Conservation (phyloP, 139 green algal species). For the Volvox africanus region DNA sequence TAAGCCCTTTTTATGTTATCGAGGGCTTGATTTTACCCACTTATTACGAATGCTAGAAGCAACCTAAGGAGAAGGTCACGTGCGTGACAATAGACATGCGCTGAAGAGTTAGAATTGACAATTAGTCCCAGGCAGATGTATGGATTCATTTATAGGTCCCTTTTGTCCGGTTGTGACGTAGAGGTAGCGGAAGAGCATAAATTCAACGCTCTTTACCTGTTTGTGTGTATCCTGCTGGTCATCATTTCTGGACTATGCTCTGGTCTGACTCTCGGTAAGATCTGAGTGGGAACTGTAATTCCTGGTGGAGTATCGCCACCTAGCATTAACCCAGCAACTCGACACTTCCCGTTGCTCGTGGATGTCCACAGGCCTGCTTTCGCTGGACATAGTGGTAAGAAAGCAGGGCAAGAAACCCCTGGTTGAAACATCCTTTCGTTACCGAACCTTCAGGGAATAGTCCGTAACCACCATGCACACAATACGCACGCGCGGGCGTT, state of each 20-base stretch:
- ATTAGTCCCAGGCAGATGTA: neutral
- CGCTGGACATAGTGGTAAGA: constrained; percentile 37
- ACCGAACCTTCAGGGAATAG: neutral
- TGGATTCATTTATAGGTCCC: neutral
- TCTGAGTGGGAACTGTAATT: neutral
- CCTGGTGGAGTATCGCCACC: too few relatives aligned
- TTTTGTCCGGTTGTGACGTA: neutral
- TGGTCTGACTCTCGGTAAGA: constrained; percentile 87
- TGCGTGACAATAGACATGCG: too few relatives aligned
- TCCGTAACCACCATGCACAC: too few relatives aligned
- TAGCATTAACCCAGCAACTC: neutral
- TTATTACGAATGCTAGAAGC: too few relatives aligned
- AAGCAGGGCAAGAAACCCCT: too few relatives aligned
- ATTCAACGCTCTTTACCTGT: constrained; percentile 16
- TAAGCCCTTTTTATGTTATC: too few relatives aligned
- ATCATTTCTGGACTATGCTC: constrained; percentile 78
- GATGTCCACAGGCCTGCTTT: constrained; percentile 15
- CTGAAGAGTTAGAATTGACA: neutral
- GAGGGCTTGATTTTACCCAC: too few relatives aligned
- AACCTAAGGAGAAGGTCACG: too few relatives aligned
- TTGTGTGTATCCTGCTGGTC: constrained; percentile 48
- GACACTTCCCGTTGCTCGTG: neutral
- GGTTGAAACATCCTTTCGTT: neutral
- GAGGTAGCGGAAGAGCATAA: neutral
- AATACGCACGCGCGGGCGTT: too few relatives aligned